Evolutionary conservation across 345 rosid genomes (phyloP).

Genomic region (Zanthoxylum bungeanum): DNA sequence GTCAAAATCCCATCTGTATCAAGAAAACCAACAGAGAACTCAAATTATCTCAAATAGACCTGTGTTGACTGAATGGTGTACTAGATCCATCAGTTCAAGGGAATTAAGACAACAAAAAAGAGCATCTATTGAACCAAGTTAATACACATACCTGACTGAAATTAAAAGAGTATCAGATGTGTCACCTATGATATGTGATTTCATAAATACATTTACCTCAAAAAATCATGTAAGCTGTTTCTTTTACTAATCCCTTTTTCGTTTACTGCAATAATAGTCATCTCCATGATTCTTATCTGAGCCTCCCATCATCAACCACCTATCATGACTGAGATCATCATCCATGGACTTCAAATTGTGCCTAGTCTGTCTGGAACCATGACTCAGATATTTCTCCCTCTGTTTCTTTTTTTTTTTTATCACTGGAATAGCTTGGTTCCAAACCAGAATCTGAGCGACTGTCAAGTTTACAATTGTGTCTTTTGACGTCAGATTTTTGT

Average conservation of each 20-base stretch:
- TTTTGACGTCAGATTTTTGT: slow-evolving; percentile 11
- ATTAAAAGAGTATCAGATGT: slow-evolving; percentile 18
- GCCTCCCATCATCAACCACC: slow-evolving; percentile 42
- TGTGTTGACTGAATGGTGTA: slow-evolving; percentile 3
- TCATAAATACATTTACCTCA: slow-evolving; percentile 42
- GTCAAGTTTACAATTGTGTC: slow-evolving; percentile 16
- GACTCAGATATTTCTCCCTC: slow-evolving; percentile 23
- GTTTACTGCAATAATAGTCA: slow-evolving; percentile 14
- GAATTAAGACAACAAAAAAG: slow-evolving; percentile 3
- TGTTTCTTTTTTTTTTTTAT: slow-evolving; percentile 17
- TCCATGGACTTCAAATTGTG: slow-evolving; percentile 8
- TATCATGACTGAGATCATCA: slow-evolving; percentile 23
- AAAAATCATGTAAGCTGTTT: slow-evolving; percentile 19
- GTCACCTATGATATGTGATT: slow-evolving; percentile 23
- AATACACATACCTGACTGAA: slow-evolving; percentile 25
- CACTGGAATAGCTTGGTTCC: slow-evolving; percentile 18
- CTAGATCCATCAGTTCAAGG: slow-evolving; percentile 8
- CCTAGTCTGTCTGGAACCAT: slow-evolving; percentile 17
- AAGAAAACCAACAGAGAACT: slow-evolving; percentile 33
- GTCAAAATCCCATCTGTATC: too few species aligned
- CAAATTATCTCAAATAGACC: slow-evolving; percentile 23
- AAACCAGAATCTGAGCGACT: slow-evolving; percentile 25
- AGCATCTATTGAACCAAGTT: slow-evolving; percentile 10
- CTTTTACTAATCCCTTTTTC: slow-evolving; percentile 22
- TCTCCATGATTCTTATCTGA: slow-evolving; percentile 23